Evolutionary conservation across 768 basidiomycete genomes (phyloP).

Genomic region (Aureoboletus auriporus): DNA sequence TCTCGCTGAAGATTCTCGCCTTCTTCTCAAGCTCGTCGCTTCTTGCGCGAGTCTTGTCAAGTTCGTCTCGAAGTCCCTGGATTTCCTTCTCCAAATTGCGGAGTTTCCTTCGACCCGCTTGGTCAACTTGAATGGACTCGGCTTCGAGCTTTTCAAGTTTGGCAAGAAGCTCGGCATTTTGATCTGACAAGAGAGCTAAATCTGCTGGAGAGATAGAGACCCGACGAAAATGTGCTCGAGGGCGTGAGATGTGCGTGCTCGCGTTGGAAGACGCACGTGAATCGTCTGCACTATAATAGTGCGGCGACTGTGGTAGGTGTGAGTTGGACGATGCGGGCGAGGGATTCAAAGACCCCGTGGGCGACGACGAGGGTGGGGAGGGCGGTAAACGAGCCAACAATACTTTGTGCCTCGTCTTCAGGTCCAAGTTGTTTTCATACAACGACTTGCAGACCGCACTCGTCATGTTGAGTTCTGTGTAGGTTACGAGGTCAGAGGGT

Average conservation of each 20-base stretch:
- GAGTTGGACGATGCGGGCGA: constrained; percentile 27
- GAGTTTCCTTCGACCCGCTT: constrained; percentile 62
- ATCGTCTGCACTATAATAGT: constrained; percentile 28
- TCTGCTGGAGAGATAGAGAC: constrained; percentile 67
- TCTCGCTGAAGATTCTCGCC: constrained; percentile 39
- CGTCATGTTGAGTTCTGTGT: constrained; percentile 58
- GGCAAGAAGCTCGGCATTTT: constrained; percentile 75
- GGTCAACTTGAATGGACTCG: constrained; percentile 64
- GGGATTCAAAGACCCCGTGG: constrained; percentile 14
- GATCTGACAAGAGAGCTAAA: constrained; percentile 68
- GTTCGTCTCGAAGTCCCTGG: constrained; percentile 62
- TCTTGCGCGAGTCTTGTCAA: constrained; percentile 69
- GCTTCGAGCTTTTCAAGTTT: constrained; percentile 74
- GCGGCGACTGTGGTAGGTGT: constrained; percentile 30
- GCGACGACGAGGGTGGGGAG: constrained; percentile 38
- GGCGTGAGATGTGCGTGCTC: constrained; percentile 17
- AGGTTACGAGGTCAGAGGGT: constrained; percentile 20
- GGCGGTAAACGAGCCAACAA: constrained; percentile 61
- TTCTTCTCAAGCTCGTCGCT: constrained; percentile 72
- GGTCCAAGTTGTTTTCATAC: constrained; percentile 61
- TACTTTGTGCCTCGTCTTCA: constrained; percentile 70
- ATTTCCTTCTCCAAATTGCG: constrained; percentile 80
- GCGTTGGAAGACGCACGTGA: constrained; percentile 20
- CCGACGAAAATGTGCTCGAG: constrained; percentile 30
- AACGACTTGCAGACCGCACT: constrained; percentile 66